Percentiles rank a stretch among this genome's conserved stretches.
Conservation (phyloP, 2,329 filamentous ascomycete genomes). For the Fusarium vanettenii region DNA sequence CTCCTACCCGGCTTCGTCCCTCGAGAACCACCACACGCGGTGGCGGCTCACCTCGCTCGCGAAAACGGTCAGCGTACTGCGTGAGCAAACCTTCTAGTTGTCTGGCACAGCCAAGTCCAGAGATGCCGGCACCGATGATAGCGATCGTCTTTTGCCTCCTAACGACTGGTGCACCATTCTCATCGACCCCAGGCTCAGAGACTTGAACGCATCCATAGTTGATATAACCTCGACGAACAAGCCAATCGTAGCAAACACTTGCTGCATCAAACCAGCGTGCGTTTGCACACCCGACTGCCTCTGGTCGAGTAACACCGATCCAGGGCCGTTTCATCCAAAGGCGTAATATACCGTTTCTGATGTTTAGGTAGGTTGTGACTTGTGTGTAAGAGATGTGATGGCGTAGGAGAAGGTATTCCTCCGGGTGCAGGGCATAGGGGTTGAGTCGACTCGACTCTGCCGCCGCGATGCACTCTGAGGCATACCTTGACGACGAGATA, state of each 20-base stretch:
- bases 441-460: constrained; percentile 91
- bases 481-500: constrained; percentile 80
- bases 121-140: constrained; percentile 93
- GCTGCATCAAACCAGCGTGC: constrained; percentile 90
- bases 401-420: constrained; percentile 84
- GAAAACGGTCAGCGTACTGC: constrained; percentile 79
- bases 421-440: constrained; percentile 86
- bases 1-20: constrained; percentile 87
- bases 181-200: constrained; percentile 54
- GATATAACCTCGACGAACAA: constrained; percentile 90
- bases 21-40: constrained; percentile 86
- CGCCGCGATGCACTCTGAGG: constrained; percentile 89
- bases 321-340: constrained; percentile 91
- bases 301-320: constrained; percentile 81
- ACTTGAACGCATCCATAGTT: constrained; percentile 93
- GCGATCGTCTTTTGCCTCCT: constrained; percentile 78
- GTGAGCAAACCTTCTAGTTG: constrained; percentile 88
- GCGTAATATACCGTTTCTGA: constrained; percentile 91
- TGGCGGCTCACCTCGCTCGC: constrained; percentile 71
- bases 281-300: constrained; percentile 92
- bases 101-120: constrained; percentile 90
- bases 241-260: constrained; percentile 91
- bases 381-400: constrained; percentile 87
- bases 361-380: constrained; percentile 95
- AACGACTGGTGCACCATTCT: constrained; percentile 49